Evolutionary conservation across 179 eudicot genomes (phyloP), one percentile per base, ranked within the genome.

Genomic region (Pouteria campechiana): DNA sequence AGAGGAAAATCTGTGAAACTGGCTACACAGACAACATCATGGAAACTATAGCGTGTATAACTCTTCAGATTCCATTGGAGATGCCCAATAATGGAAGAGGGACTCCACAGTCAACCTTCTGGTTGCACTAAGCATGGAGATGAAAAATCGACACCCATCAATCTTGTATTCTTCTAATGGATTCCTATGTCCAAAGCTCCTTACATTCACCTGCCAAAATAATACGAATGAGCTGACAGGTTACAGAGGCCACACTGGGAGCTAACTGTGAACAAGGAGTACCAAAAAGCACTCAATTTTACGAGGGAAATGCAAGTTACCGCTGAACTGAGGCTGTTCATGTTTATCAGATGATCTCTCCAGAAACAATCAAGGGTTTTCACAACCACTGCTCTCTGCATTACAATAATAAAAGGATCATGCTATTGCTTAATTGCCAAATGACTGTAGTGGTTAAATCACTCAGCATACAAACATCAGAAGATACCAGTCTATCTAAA

Each of bases 321-420:
- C 85, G 99, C 94, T 14, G 96, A 82, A 46, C 83, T 79, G 46
- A 92, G 96, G 54, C 79, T 60, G 66, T 87, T 92, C 99, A 92
- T 92, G 69, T 92, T 92, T 44, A 92, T 79, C 46, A 92, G 93
- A 72, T 92, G 99, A 71, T 92, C 96, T 63, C 81, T 83, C 99
- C 99, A 92, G 71, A 87, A 92, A 63, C 69, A 73, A 65, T 92
- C 99, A 35, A 92, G 59, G 28, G 96, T 77, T 67, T 87, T 77
- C 67, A 87, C 70, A 48, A 92, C 59, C 46, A 87, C 92, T 4
- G 78, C 78, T 54, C 88, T 87, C 99, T 92, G 72, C 44, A 68
- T 55, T 65, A 40, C 34, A 18, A 15, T 11, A 55, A n/a, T 7
- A 8, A 17, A 17, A 37, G 15, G 14, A 25, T n/a, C 19, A 57